Conservation (phyloP, 805 yeast species). For the Monosporozyma aerobia region DNA sequence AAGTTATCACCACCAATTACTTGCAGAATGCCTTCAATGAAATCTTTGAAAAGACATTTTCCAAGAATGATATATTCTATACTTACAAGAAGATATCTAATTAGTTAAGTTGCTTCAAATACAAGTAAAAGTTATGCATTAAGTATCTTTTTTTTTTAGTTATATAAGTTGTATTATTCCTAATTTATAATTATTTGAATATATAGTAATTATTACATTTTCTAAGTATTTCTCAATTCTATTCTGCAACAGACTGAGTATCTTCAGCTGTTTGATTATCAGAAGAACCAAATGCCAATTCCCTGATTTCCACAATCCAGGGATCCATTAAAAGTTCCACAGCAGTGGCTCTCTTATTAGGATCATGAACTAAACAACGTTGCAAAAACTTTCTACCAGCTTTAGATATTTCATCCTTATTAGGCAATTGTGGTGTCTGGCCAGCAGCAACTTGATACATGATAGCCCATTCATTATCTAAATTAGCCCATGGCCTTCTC, state of each 20-base stretch:
- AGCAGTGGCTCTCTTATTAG: constrained; percentile 72
- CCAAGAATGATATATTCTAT: constrained; percentile 22
- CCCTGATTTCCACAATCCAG: constrained; percentile 71
- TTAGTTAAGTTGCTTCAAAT: neutral
- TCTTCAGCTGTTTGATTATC: neutral
- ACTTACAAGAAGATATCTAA: constrained; percentile 20
- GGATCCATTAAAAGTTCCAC: constrained; percentile 80
- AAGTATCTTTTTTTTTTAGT: neutral
- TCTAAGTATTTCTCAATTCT: neutral
- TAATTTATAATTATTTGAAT: neutral
- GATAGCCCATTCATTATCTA: constrained; percentile 96
- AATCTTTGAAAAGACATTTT: constrained; percentile 15
- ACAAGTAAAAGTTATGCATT: neutral
- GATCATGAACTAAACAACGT: constrained; percentile 75
- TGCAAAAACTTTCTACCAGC: constrained; percentile 67
- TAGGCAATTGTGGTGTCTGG: constrained; percentile 78
- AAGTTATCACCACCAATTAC: constrained; percentile 5
- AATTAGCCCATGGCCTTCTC: constrained; percentile 91
- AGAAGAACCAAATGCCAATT: constrained; percentile 47
- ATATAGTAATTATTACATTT: neutral
- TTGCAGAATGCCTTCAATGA: constrained; percentile 7
- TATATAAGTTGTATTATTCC: neutral
- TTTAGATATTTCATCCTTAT: constrained; percentile 66
- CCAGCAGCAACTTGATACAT: constrained; percentile 98
- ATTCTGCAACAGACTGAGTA: neutral